Evolutionary conservation across 495 filamentous ascomycete species (phyloP), one percentile per base, ranked within the genome.

Genomic region (Aspergillus nidulans): DNA sequence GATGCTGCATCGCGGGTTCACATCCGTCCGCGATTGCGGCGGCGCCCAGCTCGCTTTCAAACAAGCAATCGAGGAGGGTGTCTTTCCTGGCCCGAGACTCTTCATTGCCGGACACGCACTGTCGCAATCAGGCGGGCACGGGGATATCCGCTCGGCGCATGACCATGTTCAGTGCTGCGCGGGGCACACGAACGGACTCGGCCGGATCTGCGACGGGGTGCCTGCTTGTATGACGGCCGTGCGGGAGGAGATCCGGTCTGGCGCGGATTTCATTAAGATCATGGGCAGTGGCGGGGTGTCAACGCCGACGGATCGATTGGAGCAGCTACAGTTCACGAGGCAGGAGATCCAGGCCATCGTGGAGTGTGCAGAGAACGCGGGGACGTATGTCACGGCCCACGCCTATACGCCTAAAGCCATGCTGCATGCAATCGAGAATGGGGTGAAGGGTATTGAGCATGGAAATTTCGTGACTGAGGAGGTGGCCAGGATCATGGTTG

Each of bases 181-280:
- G 2, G 71, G 73, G 23, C 53, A 69, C 53, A 47, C 59, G 55
- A 25, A 57, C 54, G 57, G 62, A 1, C 57, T 73, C 1, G 72
- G 73, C 3, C 68, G 76, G 6, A 45, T 82, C 1, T 75, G 71
- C 36, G 77, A 83, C 57, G 80, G 80, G 2, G 76, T 78, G 2
- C 61, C 76, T 0, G 77, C 77, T 45, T 82, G 78, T 53, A 63
- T 78, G 51, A 69, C 71, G 38, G 69, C 68, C 21, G 76, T 75
- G 0, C 68, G 79, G 12, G 79, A 83, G 40, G 76, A 81, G 55
- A 63, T 83, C 12, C 69, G 80, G 15, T 66, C 61, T 1, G 79
- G 80, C 1, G 75, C 78, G 0, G 74, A 82, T 41, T 81, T 82
- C 52, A 72, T 83, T 63, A 83, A 83, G 63, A 81, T 83, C 52